Evolutionary conservation across 805 yeast genomes (phyloP).

Genomic region (Hanseniaspora lachancei): DNA sequence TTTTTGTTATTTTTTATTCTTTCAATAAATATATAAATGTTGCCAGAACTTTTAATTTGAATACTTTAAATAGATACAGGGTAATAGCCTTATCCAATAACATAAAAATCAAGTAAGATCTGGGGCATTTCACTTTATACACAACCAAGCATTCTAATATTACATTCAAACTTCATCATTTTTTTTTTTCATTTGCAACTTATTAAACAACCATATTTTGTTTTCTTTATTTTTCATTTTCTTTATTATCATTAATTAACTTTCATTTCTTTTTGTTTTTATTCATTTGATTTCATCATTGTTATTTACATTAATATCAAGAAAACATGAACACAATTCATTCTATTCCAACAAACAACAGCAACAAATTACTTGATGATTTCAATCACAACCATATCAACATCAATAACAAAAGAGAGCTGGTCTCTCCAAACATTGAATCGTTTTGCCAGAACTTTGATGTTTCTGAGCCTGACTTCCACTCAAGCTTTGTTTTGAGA

Average conservation of each 20-base stretch:
- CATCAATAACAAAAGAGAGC: background rate
- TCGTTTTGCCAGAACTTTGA: background rate
- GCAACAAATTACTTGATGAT: background rate
- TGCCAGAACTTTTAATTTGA: too few species aligned
- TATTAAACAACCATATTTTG: background rate
- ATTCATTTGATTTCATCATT: too few species aligned
- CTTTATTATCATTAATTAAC: background rate
- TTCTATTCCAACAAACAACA: background rate
- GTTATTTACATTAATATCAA: background rate
- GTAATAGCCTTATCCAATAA: too few species aligned
- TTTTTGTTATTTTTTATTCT: too few species aligned
- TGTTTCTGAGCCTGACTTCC: background rate
- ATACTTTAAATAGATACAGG: too few species aligned
- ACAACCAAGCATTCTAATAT: too few species aligned
- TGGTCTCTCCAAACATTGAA: conserved; percentile 4
- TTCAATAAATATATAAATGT: too few species aligned
- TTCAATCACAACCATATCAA: background rate
- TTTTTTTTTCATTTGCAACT: too few species aligned
- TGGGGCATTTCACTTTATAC: too few species aligned
- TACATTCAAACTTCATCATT: too few species aligned
- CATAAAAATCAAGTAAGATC: too few species aligned
- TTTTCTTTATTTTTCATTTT: background rate
- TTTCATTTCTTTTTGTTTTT: background rate
- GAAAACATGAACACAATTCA: background rate
- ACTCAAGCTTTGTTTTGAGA: background rate